phyloP scores from a whole-genome alignment of 352 stramenopile species.

The Aphanomyces invadans region DNA sequence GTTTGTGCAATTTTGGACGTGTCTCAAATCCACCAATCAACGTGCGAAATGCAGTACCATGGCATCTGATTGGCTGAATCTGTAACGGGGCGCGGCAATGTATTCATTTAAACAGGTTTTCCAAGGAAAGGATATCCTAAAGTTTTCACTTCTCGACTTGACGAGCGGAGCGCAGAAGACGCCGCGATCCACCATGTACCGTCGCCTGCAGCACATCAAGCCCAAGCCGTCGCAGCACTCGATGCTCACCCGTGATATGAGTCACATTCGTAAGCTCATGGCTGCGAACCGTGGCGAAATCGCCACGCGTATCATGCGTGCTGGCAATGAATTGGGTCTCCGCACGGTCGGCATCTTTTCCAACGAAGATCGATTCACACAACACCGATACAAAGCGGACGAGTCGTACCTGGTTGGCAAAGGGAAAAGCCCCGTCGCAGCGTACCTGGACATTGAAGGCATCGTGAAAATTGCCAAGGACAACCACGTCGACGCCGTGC shows the following conservation, averaged over 20 bases:
- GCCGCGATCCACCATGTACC: slow-evolving; percentile 10
- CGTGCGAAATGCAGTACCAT: neutral
- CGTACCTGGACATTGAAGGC: slow-evolving; percentile 93
- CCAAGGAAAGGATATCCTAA: neutral
- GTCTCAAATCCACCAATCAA: neutral
- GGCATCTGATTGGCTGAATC: slow-evolving; percentile 6
- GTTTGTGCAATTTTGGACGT: neutral
- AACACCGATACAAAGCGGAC: slow-evolving; percentile 97
- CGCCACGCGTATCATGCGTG: slow-evolving; percentile 94
- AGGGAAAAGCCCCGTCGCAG: slow-evolving; percentile 87
- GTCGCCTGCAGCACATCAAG: slow-evolving; percentile 12
- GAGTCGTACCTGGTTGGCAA: slow-evolving; percentile 91
- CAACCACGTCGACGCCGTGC: slow-evolving; percentile 91
- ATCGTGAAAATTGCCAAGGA: slow-evolving; percentile 91
- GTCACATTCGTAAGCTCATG: slow-evolving; percentile 93
- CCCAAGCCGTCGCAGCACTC: neutral
- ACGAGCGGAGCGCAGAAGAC: slow-evolving; percentile 1
- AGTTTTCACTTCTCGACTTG: slow-evolving; percentile 21
- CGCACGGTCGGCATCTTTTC: slow-evolving; percentile 87
- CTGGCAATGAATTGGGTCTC: slow-evolving; percentile 89
- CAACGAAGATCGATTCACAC: slow-evolving; percentile 92
- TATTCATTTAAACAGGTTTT: slow-evolving; percentile 6
- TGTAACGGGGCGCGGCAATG: neutral
- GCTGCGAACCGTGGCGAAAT: slow-evolving; percentile 98
- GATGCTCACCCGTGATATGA: slow-evolving; percentile 16